Evolutionary conservation across 768 basidiomycete genomes (phyloP).

Genomic region (Termitomyces sp.): DNA sequence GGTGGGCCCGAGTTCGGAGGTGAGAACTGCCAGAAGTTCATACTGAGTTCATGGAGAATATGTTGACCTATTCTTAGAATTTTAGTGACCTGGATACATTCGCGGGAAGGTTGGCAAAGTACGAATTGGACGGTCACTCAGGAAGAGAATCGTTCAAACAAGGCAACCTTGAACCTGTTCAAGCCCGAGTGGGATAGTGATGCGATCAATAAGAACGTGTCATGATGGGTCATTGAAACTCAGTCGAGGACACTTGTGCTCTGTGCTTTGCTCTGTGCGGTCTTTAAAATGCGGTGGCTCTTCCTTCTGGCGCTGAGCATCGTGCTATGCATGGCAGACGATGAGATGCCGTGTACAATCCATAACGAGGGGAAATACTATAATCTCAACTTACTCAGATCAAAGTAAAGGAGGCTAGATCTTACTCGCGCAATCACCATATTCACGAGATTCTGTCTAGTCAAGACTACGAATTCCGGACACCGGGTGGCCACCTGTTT

Average conservation of each 20-base stretch:
- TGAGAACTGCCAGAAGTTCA: too few species aligned
- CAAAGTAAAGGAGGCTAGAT: conserved; percentile 41
- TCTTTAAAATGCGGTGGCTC: background rate
- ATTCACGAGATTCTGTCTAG: conserved; percentile 30
- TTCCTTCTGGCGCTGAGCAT: background rate
- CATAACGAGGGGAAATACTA: conserved; percentile 57
- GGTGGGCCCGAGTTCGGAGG: too few species aligned
- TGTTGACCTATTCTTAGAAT: too few species aligned
- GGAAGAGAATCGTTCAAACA: too few species aligned
- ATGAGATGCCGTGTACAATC: conserved; percentile 62
- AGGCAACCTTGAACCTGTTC: too few species aligned
- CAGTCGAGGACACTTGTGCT: background rate
- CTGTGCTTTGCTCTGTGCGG: background rate
- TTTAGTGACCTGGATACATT: too few species aligned
- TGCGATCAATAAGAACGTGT: too few species aligned
- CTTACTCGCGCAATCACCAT: conserved; percentile 3
- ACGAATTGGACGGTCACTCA: too few species aligned
- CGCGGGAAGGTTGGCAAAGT: too few species aligned
- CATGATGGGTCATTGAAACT: too few species aligned
- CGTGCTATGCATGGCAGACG: conserved; percentile 16
- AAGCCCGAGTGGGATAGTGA: too few species aligned
- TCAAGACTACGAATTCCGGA: conserved; percentile 58
- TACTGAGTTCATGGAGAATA: too few species aligned
- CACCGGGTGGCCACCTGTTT: conserved; percentile 42
- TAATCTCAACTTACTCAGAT: conserved; percentile 59